Base-by-base conservation (phyloP, 2,329 filamentous ascomycete species). In the Thelonectria blattea region DNA sequence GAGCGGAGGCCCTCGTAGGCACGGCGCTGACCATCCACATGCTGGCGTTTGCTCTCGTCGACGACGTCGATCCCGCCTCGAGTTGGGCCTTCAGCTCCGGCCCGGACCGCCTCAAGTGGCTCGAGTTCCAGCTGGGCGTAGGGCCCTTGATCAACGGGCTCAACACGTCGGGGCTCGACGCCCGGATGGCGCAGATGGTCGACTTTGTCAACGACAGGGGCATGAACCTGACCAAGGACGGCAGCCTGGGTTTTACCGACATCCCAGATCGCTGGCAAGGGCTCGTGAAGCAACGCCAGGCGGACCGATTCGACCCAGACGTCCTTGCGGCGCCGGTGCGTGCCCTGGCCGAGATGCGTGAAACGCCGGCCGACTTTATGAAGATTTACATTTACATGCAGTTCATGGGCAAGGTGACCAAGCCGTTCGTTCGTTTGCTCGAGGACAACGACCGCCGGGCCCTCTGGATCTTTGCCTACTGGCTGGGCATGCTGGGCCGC, bases 21-120 rank as follows among this genome's bases (percentile, higher is more conserved):
- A 58, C 56, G n/a, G 51, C 56, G 15, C 45, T 58, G 56, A 42
- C 45, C 11, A 37, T 53, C 27, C 51, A 53, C 24, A 48, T 53
- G 43, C 18, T 58, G 50, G 43, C 46, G 24, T 53, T 53, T 49
- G 42, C 42, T n/a, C 43, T 49, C 10, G 56, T 53, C 2, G 55
- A 57, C 41, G 50, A 45, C 20, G 56, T 24, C 11, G 30, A 52
- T 50, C 43, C 34, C 5, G 6, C n/a, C 18, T 17, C 42, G 17
- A 52, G 48, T 39, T 58, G 55, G 49, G 55, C 51, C 15, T 30
- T 39, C 51, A 41, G 51, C 39, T 32, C 39, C 20, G 56, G 51
- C 39, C 51, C 45, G 10, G 50, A 3, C 42, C 47, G 52, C 11
- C 46, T 58, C 34, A 32, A 37, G 30, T 54, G 54, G 59, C 54